These are phyloP conservation scores for Solanum dulcamara DNA, from an alignment of 257 asterid genomes.

Conservation along the genomic window DNA sequence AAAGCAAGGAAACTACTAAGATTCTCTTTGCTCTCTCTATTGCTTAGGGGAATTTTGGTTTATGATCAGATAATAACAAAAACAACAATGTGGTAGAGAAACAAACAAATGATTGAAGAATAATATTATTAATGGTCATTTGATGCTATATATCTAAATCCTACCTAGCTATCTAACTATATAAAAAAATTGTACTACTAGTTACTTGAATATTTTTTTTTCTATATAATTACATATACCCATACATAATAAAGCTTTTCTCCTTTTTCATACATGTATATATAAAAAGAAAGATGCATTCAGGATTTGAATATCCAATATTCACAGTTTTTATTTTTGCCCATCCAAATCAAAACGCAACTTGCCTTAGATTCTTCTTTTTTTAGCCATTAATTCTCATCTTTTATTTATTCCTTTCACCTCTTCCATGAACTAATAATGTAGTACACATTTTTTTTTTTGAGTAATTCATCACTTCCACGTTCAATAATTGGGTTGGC, in stretches of 20 bases:
- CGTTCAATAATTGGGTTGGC: not conserved
- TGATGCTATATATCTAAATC: conserved; percentile 10
- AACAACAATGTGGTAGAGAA: not conserved
- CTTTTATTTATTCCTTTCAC: conserved; percentile 6
- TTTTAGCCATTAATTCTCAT: not conserved
- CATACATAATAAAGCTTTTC: conserved; percentile 10
- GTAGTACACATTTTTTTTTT: not conserved
- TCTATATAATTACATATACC: not conserved
- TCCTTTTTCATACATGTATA: conserved; percentile 24
- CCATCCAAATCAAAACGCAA: conserved; percentile 1
- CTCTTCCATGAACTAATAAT: not conserved
- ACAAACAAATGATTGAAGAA: conserved; percentile 29
- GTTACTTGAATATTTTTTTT: conserved; percentile 13
- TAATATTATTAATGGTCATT: not conserved
- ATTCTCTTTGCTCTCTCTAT: not conserved
- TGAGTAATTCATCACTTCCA: not conserved
- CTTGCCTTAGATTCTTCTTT: conserved; percentile 6
- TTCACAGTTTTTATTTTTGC: not conserved
- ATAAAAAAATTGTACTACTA: not conserved
- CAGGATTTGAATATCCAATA: conserved; percentile 24
- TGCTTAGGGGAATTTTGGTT: not conserved
- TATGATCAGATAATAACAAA: not conserved
- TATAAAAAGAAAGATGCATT: conserved; percentile 17
- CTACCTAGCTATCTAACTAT: not conserved
- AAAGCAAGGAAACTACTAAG: conserved; percentile 3